Percentiles rank a stretch among this genome's conserved stretches.
These are phyloP conservation scores for Penicillium psychrosexuale DNA, from an alignment of 2,329 filamentous ascomycete genomes.

Conservation along the genomic window DNA sequence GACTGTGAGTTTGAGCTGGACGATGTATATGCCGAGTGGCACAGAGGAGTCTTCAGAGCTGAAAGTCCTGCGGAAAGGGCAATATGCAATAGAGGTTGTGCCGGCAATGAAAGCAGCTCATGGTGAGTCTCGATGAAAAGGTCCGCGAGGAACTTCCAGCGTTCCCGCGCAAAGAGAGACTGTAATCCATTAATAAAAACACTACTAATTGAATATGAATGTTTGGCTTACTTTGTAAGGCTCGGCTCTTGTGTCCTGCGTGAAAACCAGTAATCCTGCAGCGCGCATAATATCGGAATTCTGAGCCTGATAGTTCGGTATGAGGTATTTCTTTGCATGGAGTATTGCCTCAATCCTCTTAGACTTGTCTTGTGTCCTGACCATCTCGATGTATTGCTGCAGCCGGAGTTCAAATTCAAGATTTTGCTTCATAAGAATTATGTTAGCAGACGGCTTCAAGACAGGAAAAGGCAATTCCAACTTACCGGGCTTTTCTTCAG, in stretches of 20 bases:
- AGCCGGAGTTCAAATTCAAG: constrained; percentile 90
- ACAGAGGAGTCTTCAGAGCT: constrained; percentile 91
- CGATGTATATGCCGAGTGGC: constrained; percentile 66
- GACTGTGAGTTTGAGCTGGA: constrained; percentile 52
- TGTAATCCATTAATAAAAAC: constrained; percentile 29
- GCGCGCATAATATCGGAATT: constrained; percentile 67
- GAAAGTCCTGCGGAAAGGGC: constrained; percentile 88
- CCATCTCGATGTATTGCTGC: constrained; percentile 92
- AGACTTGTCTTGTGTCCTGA: constrained; percentile 61
- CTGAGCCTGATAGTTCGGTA: constrained; percentile 66
- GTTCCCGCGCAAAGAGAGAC: constrained; percentile 68
- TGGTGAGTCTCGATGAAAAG: constrained; percentile 86
- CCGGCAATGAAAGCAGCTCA: constrained; percentile 75
- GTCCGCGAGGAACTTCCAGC: constrained; percentile 73
- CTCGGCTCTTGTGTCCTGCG: constrained; percentile 57
- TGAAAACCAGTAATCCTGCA: constrained; percentile 75
- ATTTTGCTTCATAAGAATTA: constrained; percentile 56
- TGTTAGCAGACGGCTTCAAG: neutral
- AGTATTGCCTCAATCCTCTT: constrained; percentile 73
- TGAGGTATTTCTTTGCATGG: constrained; percentile 79
- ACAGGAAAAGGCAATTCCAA: neutral
- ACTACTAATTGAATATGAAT: neutral
- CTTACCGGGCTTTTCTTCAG: constrained; percentile 79
- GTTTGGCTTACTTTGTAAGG: constrained; percentile 55
- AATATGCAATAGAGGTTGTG: constrained; percentile 80